Conservation (phyloP, 805 yeast genomes). For the Lachancea lanzarotensis region DNA sequence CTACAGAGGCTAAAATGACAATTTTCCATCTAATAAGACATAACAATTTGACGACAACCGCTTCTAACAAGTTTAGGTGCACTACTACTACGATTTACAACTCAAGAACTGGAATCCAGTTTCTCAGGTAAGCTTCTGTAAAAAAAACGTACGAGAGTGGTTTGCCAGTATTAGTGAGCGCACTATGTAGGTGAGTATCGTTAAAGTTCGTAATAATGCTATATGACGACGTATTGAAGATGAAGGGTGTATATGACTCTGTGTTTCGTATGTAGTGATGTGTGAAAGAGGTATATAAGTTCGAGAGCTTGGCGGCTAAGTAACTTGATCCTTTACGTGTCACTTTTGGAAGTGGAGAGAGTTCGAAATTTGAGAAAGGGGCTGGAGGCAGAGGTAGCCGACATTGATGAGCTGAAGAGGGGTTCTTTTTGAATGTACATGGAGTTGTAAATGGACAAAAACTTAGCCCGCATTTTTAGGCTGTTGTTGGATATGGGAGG, state of each 20-base stretch:
- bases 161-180: not conserved
- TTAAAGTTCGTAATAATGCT: constrained; percentile 4
- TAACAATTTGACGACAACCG: no score
- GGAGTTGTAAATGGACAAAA: no score
- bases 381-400: not conserved
- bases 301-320: not conserved
- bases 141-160: no score
- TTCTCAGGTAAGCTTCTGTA: no score
- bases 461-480: no score
- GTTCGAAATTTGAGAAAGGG: not conserved
- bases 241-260: not conserved
- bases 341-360: not conserved
- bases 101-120: no score
- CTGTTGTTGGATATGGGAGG: no score
- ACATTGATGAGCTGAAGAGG: no score
- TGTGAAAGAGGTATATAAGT: not conserved
- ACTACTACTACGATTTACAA: no score
- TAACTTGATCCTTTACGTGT: not conserved
- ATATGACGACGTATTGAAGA: not conserved
- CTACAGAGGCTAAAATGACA: not conserved
- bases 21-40: not conserved
- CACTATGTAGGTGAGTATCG: not conserved
- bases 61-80: no score
- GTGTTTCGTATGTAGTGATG: not conserved
- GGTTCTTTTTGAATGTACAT: no score